A percentile compares a stretch with the other conserved stretches of the same genome.
Conservation (phyloP, 441 rosid genomes). For the Capsella rubella region DNA sequence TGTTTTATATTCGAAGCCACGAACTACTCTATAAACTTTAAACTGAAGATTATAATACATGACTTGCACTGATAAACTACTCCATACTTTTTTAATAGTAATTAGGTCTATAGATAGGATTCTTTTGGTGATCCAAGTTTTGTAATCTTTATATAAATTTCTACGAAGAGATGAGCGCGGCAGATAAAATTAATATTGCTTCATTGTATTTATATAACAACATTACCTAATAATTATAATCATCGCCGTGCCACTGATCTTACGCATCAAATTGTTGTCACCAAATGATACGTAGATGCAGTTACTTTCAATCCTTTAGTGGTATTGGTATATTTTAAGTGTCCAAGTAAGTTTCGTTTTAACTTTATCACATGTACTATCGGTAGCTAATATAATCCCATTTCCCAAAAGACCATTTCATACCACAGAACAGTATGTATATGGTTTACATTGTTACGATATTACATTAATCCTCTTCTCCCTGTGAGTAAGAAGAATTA, state of each 20-base stretch:
- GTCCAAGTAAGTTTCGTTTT: slow-evolving; percentile 8
- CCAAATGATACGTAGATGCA: not conserved
- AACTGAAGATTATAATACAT: not conserved
- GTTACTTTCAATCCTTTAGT: not conserved
- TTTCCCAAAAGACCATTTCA: not conserved
- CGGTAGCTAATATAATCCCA: not conserved
- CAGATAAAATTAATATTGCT: not conserved
- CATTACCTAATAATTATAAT: not conserved
- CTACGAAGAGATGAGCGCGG: not conserved
- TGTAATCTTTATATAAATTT: slow-evolving; percentile 22
- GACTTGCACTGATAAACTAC: not conserved
- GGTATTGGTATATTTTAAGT: not conserved
- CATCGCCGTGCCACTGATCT: not conserved
- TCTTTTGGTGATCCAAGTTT: slow-evolving; percentile 39
- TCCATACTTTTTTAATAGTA: not conserved
- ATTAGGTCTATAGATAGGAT: slow-evolving; percentile 24
- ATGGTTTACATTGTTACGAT: not conserved
- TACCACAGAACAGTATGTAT: not conserved
- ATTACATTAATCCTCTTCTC: not conserved
- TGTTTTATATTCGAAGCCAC: slow-evolving; percentile 1
- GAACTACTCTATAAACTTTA: not conserved
- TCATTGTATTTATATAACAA: not conserved
- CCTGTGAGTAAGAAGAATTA: not conserved
- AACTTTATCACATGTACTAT: not conserved
- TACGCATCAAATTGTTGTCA: not conserved